These are phyloP conservation scores for Sporothrix globosa DNA, from an alignment of 2,329 filamentous ascomycete species.

Conservation along the genomic window DNA sequence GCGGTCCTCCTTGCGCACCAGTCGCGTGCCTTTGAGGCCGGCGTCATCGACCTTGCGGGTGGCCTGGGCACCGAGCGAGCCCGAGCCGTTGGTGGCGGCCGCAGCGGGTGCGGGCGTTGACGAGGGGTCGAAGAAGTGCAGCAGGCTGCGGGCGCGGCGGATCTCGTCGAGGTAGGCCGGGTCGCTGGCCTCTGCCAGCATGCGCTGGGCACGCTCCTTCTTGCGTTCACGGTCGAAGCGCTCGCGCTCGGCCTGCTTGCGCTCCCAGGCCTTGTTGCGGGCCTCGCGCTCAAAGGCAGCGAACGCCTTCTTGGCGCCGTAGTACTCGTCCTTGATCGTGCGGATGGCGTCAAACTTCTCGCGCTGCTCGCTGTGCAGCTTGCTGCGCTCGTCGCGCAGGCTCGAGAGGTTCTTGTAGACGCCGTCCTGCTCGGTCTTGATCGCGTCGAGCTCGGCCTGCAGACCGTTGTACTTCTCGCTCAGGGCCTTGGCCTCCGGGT, in stretches of 20 bases:
- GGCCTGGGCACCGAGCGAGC: constrained; percentile 75
- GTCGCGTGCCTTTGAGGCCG: constrained; percentile 80
- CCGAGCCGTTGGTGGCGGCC: constrained; percentile 66
- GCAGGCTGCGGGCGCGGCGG: constrained; percentile 80
- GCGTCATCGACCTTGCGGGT: constrained; percentile 82
- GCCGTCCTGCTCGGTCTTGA: constrained; percentile 91
- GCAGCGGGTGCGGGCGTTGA: constrained; percentile 48
- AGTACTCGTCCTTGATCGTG: constrained; percentile 89
- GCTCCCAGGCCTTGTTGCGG: constrained; percentile 74
- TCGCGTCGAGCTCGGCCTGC: constrained; percentile 82
- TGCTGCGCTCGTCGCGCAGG: constrained; percentile 82
- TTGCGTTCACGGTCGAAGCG: constrained; percentile 71
- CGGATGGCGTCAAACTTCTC: constrained; percentile 81
- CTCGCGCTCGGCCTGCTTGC: constrained; percentile 78
- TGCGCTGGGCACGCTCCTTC: constrained; percentile 73
- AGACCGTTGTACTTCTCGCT: constrained; percentile 84
- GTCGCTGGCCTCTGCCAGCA: constrained; percentile 79
- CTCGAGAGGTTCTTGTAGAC: constrained; percentile 85
- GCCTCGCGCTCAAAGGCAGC: constrained; percentile 82
- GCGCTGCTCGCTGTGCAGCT: constrained; percentile 82
- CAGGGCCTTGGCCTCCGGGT: constrained; percentile 86
- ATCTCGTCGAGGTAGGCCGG: constrained; percentile 94
- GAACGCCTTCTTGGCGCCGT: constrained; percentile 77
- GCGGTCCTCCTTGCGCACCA: constrained; percentile 83
- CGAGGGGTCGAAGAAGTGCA: constrained; percentile 86